Base-by-base conservation (phyloP, 2,329 filamentous ascomycete species). In the Calonectria hongkongensis region DNA sequence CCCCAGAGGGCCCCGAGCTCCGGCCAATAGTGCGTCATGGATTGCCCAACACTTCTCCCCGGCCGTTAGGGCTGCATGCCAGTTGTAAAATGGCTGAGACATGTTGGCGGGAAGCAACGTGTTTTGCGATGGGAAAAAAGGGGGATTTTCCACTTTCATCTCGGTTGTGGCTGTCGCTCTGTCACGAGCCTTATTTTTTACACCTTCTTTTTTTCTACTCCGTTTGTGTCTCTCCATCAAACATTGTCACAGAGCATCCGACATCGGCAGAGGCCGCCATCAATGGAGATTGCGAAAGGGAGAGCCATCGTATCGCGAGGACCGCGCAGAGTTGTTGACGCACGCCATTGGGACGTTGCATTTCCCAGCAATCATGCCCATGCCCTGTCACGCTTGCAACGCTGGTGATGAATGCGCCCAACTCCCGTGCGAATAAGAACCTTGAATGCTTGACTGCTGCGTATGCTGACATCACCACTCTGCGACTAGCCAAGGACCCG, bases 1-100 rank as follows among this genome's bases (percentile, higher is more conserved):
- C n/a, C 33, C 36, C 54, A 15, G 36, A 18, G 25, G 36, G 39
- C 54, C 30, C 58, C 33, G 47, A 30, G 64, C 25, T n/a, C 9
- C 33, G 47, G 25, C 66, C 66, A 68, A 68, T 68, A 3, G 54
- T 45, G 33, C 66, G 66, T 50, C 45, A 45, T 54, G 45, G 56
- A 63, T 63, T 63, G 54, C 28, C 66, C 45, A 51, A 45, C 54
- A 58, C 66, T 36, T 36, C 36, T 51, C 56, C 16, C 54, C 12
- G 18, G 39, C 30, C 54, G 56, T 60, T 68, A 36, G 45, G 18
- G 21, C 45, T 50, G 54, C 43, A 68, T 48, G 21, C 51, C 54
- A 41, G 54, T 16, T 25, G 33, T 28, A 10, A n/a, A 12, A 50
- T 68, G 60, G 58, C 54, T 60, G 36, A 68, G 66, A 68, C 39